Conservation (phyloP, 2,329 filamentous ascomycete species). For the Metarhizium robertsii region DNA sequence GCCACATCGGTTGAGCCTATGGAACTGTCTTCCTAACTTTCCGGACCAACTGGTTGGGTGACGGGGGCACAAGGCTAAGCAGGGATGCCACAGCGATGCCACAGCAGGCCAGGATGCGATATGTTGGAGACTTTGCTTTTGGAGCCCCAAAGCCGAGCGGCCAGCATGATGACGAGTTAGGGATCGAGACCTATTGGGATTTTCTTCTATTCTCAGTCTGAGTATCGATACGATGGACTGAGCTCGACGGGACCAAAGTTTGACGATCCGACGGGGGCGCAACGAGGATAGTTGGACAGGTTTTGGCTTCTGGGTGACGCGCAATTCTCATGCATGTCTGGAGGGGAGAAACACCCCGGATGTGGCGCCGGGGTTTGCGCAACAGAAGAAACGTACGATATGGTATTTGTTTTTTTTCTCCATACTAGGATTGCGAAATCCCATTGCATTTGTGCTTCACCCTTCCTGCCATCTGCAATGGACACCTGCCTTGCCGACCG, state of each 20-base stretch:
- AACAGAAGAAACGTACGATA: neutral
- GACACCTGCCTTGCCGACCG: neutral
- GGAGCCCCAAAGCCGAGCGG: neutral
- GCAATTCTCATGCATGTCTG: neutral
- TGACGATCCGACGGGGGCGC: neutral
- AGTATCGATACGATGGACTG: neutral
- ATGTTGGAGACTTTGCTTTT: neutral
- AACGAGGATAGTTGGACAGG: neutral
- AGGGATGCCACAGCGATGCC: neutral
- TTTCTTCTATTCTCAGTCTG: neutral
- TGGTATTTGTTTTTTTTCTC: neutral
- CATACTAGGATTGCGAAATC: neutral
- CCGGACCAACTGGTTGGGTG: neutral
- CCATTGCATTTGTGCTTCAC: neutral
- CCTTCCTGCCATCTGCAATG: neutral
- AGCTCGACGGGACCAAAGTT: neutral
- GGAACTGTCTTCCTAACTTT: neutral
- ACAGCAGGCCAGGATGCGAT: neutral
- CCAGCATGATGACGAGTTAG: too few relatives aligned
- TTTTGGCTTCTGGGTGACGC: neutral
- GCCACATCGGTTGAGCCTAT: neutral
- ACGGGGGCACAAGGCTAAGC: neutral
- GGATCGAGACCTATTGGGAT: too few relatives aligned
- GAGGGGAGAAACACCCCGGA: neutral
- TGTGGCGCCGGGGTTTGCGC: neutral